phyloP scores from a whole-genome alignment of 2,329 filamentous ascomycete species.

The Rhynchosporium graminicola region DNA sequence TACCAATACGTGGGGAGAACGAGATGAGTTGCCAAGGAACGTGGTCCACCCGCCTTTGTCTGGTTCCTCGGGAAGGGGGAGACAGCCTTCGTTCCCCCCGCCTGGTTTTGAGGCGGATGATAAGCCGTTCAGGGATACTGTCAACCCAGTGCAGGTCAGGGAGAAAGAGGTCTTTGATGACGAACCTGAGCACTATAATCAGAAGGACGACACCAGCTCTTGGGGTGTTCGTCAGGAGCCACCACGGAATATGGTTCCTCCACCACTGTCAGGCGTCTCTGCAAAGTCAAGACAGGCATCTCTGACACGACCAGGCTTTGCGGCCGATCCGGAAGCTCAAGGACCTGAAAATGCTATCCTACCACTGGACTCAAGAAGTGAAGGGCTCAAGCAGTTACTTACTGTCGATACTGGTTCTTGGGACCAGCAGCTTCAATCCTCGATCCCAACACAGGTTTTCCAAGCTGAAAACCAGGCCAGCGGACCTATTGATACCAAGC shows the following conservation, averaged over 20 bases:
- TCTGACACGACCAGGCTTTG: constrained; percentile 12
- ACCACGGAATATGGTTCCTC: background rate
- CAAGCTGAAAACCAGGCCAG: background rate
- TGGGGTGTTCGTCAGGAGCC: constrained; percentile 12
- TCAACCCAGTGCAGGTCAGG: background rate
- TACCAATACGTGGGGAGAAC: constrained; percentile 15
- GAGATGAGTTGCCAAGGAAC: background rate
- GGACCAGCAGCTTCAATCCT: background rate
- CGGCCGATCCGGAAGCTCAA: background rate
- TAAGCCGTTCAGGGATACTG: background rate
- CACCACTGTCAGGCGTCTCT: background rate
- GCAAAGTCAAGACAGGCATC: background rate
- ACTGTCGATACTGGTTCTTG: background rate
- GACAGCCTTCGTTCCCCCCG: constrained; percentile 7
- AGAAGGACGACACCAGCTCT: background rate
- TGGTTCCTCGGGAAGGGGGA: background rate
- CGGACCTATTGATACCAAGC: background rate
- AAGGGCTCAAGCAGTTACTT: background rate
- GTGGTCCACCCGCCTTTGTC: background rate
- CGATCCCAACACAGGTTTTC: background rate
- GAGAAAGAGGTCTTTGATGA: background rate
- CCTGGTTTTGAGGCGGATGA: constrained; percentile 8
- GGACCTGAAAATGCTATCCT: background rate
- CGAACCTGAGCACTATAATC: background rate
- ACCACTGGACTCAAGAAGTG: background rate